Evolutionary conservation across 768 basidiomycete species (phyloP).

Genomic region (Tylopilus sp.): DNA sequence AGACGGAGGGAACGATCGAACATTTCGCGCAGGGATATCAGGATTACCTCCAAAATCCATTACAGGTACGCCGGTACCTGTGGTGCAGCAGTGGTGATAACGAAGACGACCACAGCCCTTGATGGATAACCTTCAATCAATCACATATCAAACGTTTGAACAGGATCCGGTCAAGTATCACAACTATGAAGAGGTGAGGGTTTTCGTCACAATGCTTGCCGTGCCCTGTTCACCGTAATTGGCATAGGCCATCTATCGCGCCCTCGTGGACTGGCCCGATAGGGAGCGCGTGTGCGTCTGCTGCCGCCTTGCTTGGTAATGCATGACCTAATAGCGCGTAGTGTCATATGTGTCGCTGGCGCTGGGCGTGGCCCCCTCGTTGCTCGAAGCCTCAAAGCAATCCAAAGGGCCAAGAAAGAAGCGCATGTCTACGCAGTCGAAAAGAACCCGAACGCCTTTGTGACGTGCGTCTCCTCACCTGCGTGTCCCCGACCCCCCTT

Average conservation of each 20-base stretch:
- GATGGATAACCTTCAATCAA: slow-evolving; percentile 95
- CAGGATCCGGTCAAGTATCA: slow-evolving; percentile 95
- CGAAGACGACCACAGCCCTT: slow-evolving; percentile 57
- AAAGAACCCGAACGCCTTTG: slow-evolving; percentile 94
- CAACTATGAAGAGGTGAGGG: slow-evolving; percentile 84
- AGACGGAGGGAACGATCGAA: slow-evolving; percentile 74
- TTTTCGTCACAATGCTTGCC: slow-evolving; percentile 6
- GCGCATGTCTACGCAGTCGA: slow-evolving; percentile 85
- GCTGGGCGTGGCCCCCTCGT: slow-evolving; percentile 95
- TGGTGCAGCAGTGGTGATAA: slow-evolving; percentile 6
- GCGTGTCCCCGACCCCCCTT: slow-evolving; percentile 5
- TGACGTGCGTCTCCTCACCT: slow-evolving; percentile 66
- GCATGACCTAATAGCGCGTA: slow-evolving; percentile 32
- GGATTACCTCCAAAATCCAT: slow-evolving; percentile 91
- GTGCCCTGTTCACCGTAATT: slow-evolving; percentile 7
- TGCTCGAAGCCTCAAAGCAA: slow-evolving; percentile 74
- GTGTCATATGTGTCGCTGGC: slow-evolving; percentile 87
- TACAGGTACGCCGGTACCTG: slow-evolving; percentile 57
- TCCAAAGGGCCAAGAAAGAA: slow-evolving; percentile 59
- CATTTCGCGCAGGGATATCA: slow-evolving; percentile 91
- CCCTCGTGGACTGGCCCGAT: slow-evolving; percentile 68
- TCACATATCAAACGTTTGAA: slow-evolving; percentile 97
- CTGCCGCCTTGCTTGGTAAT: slow-evolving; percentile 14
- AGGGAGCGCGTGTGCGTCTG: slow-evolving; percentile 58
- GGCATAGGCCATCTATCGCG: slow-evolving; percentile 73